Evolutionary conservation across 768 basidiomycete species (phyloP), one percentile per base, ranked within the genome.

Genomic region (Gyrodon lividus): DNA sequence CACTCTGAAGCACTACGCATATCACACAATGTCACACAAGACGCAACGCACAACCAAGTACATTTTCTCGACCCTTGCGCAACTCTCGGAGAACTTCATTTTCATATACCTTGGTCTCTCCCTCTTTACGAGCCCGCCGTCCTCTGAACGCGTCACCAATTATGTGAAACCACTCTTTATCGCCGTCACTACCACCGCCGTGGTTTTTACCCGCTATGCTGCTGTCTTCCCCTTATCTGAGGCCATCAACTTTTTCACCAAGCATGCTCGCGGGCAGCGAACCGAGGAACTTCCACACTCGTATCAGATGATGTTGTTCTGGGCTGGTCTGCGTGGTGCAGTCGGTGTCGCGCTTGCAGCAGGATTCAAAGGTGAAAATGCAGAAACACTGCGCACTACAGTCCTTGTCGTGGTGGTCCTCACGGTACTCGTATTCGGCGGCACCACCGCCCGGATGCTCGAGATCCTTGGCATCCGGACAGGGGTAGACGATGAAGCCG

Each of bases 251-350:
- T 78, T 97, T 58, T 86, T 98, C 77, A 88, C 86, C 60, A 76
- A 75, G 24, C 89, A 95, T 54, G 86, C 82, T 2, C 83, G 92
- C 1, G 93, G 93, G 1, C 90, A 94, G 62, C 81, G 93, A 37
- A 73, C 79, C 20, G 95, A 97, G 58, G 95, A 98, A 59, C 74
- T 99, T 5, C 95, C 97, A 1, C 95, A 98, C 69, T 94, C 93
- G 10, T 98, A 99, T 64, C 95, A 98, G 62, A 96, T 98, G 92
- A 97, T 98, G 94, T 74, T 98, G 14, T 98, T 98, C 72, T 99
- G 96, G 97, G 96, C 96, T 1, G 96, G 96, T 5, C 73, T 99
- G 48, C 79, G 97, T 24, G 97, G 97, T 31, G 97, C 97, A 0
- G 97, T 99, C 38, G 97, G 97, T 34, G 97, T 99, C 19, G 97